phyloP scores from a whole-genome alignment of 2,329 filamentous ascomycete genomes.

The Tolypocladium tundrense region DNA sequence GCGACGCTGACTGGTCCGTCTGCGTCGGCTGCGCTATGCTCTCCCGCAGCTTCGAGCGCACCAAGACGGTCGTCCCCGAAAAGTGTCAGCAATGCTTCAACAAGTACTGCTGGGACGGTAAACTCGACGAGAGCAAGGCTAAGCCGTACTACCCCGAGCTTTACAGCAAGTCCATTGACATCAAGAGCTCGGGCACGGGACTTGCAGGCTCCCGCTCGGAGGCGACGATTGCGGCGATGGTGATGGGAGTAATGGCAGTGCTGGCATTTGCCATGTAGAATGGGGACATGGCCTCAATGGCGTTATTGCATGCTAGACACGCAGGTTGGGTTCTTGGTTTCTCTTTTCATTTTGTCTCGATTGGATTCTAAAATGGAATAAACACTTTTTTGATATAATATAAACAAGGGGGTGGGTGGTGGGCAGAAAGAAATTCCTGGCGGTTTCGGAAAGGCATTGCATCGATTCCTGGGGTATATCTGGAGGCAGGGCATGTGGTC shows the following conservation, averaged over 20 bases:
- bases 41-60: slow-evolving; percentile 62
- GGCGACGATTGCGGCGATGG: background rate
- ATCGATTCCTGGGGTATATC: background rate
- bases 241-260: background rate
- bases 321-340: background rate
- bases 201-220: background rate
- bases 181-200: slow-evolving; percentile 10
- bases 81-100: slow-evolving; percentile 69
- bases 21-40: slow-evolving; percentile 87
- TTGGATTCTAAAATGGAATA: background rate
- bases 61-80: slow-evolving; percentile 55
- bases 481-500: background rate
- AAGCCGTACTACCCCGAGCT: slow-evolving; percentile 21
- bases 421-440: background rate
- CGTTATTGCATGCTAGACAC: background rate
- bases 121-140: slow-evolving; percentile 23
- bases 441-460: background rate
- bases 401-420: background rate
- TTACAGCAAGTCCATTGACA: slow-evolving; percentile 14
- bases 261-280: background rate
- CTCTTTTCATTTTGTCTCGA: background rate
- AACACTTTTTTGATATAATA: background rate
- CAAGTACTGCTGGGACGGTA: slow-evolving; percentile 92
- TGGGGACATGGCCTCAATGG: no score
- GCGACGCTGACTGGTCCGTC: slow-evolving; percentile 63